Base-by-base conservation (phyloP, 176 grass and related monocot genomes). In the Lolium multiflorum region DNA sequence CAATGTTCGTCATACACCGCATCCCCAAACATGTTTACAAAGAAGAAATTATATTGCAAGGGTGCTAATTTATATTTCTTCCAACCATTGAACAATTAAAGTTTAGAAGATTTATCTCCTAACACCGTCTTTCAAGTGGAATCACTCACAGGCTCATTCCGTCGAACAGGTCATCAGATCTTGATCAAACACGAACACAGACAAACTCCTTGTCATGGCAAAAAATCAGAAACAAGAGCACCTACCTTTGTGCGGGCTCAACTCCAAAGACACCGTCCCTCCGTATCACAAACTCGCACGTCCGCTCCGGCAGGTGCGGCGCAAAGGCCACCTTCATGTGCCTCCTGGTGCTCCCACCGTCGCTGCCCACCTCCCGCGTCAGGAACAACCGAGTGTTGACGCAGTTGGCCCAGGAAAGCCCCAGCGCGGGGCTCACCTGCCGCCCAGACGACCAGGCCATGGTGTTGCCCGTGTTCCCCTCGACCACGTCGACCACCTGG, bases 321-420 rank as follows among this genome's bases (percentile, higher is more conserved):
- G 94, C 90, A 68, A 98, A 96, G 5, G 91, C 92, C 70, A 98
- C 92, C 79, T 91, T 89, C 90, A 96, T 94, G 79, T 77, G 87
- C 87, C 96, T 91, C 84, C 81, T 92, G 13, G 83, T 87, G 59
- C 81, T 63, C 51, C 81, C 52, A 6, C 58, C 22, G 15, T 75
- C 7, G 49, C 77, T 69, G 10, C 88, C 82, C 46, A 84, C 81
- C 56, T 82, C 93, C 87, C 88, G 82, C 37, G 90, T 96, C 38
- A 98, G 79, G 91, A 98, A 98, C 47, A 96, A 60, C 43, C 94
- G 91, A 4, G 90, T 96, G 80, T 98, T 96, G 55, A 98, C 82
- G 86, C 96, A 98, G 85, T 98, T 98, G 63, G 96, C 84, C 93
- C 96, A 98, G 1, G 96, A 88, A 13, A 98, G 83, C 50, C 96